Percentiles rank a stretch among this genome's conserved stretches.
These are phyloP conservation scores for Ophiostoma himal-ulmi DNA, from an alignment of 2,329 filamentous ascomycete species.

Conservation along the genomic window DNA sequence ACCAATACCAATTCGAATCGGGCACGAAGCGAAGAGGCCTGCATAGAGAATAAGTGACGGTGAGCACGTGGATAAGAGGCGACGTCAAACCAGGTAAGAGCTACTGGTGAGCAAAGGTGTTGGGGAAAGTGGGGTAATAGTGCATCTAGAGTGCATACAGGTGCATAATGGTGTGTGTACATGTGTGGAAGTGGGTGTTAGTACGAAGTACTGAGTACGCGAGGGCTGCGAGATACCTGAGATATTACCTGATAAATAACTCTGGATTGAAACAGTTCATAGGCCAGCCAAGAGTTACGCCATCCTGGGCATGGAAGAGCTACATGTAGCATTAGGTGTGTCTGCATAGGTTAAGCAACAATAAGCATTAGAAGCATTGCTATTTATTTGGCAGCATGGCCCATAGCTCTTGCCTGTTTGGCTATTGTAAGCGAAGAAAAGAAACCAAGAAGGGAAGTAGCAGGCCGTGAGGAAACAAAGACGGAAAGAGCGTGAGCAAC, in stretches of 20 bases:
- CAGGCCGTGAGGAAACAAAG: slow-evolving; percentile 3
- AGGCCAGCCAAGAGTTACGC: slow-evolving; percentile 7
- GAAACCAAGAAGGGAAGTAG: slow-evolving; percentile 6
- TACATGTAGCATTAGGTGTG: slow-evolving; percentile 12
- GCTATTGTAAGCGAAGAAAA: background rate
- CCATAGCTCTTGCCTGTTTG: background rate
- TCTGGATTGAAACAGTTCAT: background rate
- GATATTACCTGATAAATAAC: background rate
- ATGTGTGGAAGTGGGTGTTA: background rate
- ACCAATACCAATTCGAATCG: background rate
- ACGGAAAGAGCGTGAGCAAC: slow-evolving; percentile 1
- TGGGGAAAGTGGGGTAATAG: slow-evolving; percentile 2
- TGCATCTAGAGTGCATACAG: background rate
- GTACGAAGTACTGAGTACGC: background rate
- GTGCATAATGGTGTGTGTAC: background rate
- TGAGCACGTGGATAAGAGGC: slow-evolving; percentile 2
- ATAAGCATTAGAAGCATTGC: background rate
- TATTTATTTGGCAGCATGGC: background rate
- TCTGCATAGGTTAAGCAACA: background rate
- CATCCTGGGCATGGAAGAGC: slow-evolving; percentile 3
- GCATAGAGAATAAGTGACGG: slow-evolving; percentile 1
- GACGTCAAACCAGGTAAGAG: background rate
- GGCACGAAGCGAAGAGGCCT: background rate
- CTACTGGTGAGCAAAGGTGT: background rate
- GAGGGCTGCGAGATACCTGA: slow-evolving; percentile 1